Conservation (phyloP, 768 basidiomycete species). For the Pleurotus giganteus region DNA sequence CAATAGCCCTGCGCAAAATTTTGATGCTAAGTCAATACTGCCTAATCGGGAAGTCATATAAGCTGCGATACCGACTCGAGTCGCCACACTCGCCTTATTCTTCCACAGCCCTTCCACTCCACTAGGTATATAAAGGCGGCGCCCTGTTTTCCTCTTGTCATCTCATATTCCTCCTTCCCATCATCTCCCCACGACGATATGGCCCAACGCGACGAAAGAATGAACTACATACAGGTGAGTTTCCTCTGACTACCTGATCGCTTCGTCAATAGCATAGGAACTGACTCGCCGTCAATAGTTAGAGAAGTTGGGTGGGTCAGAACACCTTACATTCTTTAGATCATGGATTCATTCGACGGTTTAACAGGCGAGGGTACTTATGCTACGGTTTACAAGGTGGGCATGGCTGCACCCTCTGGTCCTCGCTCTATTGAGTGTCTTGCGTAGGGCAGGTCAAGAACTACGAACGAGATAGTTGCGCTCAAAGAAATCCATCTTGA, state of each 20-base stretch:
- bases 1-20: constrained; percentile 8
- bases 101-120: constrained; percentile 1
- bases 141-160: neutral
- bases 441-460: constrained; percentile 83
- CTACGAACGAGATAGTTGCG: constrained; percentile 98
- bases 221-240: constrained; percentile 57
- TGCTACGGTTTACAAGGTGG: constrained; percentile 95
- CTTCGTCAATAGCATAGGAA: neutral
- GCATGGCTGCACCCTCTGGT: constrained; percentile 7
- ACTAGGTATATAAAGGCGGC: constrained; percentile 4
- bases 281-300: constrained; percentile 42
- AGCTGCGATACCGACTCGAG: neutral
- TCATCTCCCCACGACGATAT: neutral
- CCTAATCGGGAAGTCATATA: constrained; percentile 8
- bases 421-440: constrained; percentile 5
- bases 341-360: constrained; percentile 37
- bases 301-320: constrained; percentile 75
- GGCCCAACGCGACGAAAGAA: constrained; percentile 17
- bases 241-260: neutral
- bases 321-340: neutral
- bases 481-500: constrained; percentile 99
- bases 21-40: neutral
- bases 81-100: constrained; percentile 1
- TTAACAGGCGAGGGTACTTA: constrained; percentile 88
- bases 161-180: neutral